Conservation (phyloP, 371 early-diverging fungal species). For the Umbelopsis sp. region DNA sequence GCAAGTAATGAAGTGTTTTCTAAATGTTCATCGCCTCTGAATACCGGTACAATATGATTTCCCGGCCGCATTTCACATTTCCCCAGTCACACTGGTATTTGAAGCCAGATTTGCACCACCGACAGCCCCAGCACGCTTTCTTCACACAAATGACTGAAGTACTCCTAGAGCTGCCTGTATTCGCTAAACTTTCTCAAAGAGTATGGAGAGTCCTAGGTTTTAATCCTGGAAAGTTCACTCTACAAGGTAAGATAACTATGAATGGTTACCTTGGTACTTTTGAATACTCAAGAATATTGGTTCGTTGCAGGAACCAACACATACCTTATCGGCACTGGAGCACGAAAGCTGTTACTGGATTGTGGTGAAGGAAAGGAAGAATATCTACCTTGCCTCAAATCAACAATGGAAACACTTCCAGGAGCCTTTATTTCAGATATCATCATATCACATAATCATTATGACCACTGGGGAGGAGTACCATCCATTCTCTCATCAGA, state of each 20-base stretch:
- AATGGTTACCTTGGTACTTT: not conserved
- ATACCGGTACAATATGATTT: no score
- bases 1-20: no score
- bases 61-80: no score
- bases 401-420: constrained; percentile 46
- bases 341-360: constrained; percentile 74
- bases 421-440: constrained; percentile 70
- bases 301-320: constrained; percentile 77
- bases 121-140: constrained; percentile 3
- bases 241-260: constrained; percentile 59
- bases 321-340: constrained; percentile 83
- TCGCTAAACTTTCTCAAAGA: constrained; percentile 50
- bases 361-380: constrained; percentile 80
- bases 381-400: constrained; percentile 59
- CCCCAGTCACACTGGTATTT: no score
- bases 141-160: constrained; percentile 15
- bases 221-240: constrained; percentile 80
- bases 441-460: constrained; percentile 85
- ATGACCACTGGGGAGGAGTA: constrained; percentile 81
- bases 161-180: constrained; percentile 32
- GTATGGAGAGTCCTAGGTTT: constrained; percentile 69
- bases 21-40: no score
- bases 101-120: no score
- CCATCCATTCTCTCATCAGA: constrained; percentile 47
- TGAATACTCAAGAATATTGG: not conserved